Percentiles rank a stretch among this genome's conserved stretches.
Conservation (phyloP, 768 basidiomycete species). For the Hebeloma cylindrosporum region DNA sequence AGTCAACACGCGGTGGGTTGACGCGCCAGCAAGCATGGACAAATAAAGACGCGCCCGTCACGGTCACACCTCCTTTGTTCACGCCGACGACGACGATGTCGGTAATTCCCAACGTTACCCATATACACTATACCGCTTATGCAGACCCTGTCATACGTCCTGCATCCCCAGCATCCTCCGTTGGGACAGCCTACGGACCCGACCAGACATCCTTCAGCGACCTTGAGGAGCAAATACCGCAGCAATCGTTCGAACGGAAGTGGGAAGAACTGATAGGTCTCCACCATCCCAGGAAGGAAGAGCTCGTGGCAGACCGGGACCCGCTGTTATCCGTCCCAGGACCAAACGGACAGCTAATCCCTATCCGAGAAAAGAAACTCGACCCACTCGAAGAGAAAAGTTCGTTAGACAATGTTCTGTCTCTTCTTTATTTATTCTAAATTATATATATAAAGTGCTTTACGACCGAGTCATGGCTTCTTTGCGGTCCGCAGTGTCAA, state of each 20-base stretch:
- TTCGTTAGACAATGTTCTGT: conserved; percentile 21
- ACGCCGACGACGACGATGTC: background rate
- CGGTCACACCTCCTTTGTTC: background rate
- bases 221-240: conserved; percentile 37
- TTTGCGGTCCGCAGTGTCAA: conserved; percentile 37
- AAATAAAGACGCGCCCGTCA: too few relatives aligned
- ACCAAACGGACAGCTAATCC: conserved; percentile 15
- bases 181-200: conserved; percentile 45
- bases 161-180: conserved; percentile 52
- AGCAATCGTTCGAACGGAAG: conserved; percentile 42
- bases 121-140: conserved; percentile 42
- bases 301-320: conserved; percentile 39
- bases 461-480: conserved; percentile 37
- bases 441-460: conserved; percentile 17
- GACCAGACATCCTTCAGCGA: conserved; percentile 50
- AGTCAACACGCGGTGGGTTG: conserved; percentile 6
- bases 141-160: conserved; percentile 47
- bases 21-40: conserved; percentile 3
- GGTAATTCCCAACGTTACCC: conserved; percentile 15
- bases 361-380: conserved; percentile 17
- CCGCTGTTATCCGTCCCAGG: conserved; percentile 36
- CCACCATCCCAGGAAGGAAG: conserved; percentile 36
- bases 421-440: background rate
- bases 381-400: conserved; percentile 36
- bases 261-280: conserved; percentile 41